Percentiles rank a stretch among this genome's conserved stretches.
Conservation (phyloP, 768 basidiomycete genomes). For the Auriscalpium vulgare region DNA sequence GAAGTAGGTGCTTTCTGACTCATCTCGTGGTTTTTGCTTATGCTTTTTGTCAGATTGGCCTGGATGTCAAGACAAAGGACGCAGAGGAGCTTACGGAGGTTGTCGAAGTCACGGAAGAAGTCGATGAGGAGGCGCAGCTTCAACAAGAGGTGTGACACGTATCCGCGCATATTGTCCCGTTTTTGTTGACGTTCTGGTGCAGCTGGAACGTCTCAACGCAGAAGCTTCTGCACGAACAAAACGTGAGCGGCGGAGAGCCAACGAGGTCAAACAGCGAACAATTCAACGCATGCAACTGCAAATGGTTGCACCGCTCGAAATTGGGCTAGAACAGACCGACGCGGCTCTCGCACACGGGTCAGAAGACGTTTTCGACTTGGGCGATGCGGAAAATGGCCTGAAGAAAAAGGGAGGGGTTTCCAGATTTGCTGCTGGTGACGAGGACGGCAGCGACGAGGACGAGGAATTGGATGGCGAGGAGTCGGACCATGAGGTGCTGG, state of each 20-base stretch:
- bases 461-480: slow-evolving; percentile 30
- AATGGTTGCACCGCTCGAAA: slow-evolving; percentile 97
- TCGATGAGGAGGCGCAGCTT: slow-evolving; percentile 87
- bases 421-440: slow-evolving; percentile 17
- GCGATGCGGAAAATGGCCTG: slow-evolving; percentile 42
- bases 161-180: slow-evolving; percentile 3
- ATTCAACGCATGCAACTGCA: slow-evolving; percentile 93
- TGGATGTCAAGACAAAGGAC: slow-evolving; percentile 73
- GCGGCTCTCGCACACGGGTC: slow-evolving; percentile 63
- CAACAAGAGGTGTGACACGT: slow-evolving; percentile 66
- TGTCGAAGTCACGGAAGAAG: slow-evolving; percentile 53
- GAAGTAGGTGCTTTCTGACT: slow-evolving; percentile 47
- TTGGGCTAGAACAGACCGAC: slow-evolving; percentile 82
- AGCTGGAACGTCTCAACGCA: slow-evolving; percentile 80
- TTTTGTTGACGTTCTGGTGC: slow-evolving; percentile 5
- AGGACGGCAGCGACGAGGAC: slow-evolving; percentile 35
- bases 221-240: slow-evolving; percentile 69
- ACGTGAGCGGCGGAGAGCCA: slow-evolving; percentile 74
- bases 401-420: slow-evolving; percentile 33
- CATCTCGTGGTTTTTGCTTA: neutral
- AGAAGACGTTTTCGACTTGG: slow-evolving; percentile 86
- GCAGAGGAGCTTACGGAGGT: slow-evolving; percentile 71
- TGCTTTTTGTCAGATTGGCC: slow-evolving; percentile 49
- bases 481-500: slow-evolving; percentile 37
- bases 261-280: slow-evolving; percentile 81